Percentiles rank a stretch among this genome's conserved stretches.
These are phyloP conservation scores for Daldinia sp. DNA, from an alignment of 2,329 filamentous ascomycete genomes.

Conservation along the genomic window DNA sequence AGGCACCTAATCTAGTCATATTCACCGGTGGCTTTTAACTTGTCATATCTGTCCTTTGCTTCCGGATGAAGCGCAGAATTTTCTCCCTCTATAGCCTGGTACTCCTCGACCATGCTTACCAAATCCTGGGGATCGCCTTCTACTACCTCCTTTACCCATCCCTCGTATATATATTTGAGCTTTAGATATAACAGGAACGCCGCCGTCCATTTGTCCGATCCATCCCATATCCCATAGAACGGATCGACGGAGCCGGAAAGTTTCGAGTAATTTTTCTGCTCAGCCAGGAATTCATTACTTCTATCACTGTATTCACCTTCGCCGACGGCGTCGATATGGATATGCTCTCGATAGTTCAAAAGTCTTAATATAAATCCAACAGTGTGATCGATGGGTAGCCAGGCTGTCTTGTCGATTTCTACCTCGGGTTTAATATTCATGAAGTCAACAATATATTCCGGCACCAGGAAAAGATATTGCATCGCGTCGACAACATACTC, in stretches of 20 bases:
- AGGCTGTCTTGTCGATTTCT: not conserved
- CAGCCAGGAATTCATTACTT: conserved; percentile 2
- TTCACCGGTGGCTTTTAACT: too few relatives aligned
- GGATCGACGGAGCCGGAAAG: not conserved
- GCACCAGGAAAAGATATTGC: not conserved
- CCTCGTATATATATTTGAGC: not conserved
- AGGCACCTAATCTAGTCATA: too few relatives aligned
- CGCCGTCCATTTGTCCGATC: conserved; percentile 21
- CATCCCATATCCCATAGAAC: conserved; percentile 18
- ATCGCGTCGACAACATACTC: not conserved
- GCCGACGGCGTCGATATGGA: not conserved
- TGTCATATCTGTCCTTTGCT: not conserved
- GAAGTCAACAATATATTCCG: conserved; percentile 4
- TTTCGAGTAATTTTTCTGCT: not conserved
- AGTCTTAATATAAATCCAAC: conserved; percentile 16
- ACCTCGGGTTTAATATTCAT: not conserved
- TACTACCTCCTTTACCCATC: not conserved
- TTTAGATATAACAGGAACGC: conserved; percentile 20
- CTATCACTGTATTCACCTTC: not conserved
- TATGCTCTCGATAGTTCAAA: conserved; percentile 3
- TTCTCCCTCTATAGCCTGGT: not conserved
- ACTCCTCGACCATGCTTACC: not conserved
- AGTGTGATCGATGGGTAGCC: not conserved
- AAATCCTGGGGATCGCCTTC: not conserved
- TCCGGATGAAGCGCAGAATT: too few relatives aligned